Base-by-base conservation (phyloP, 2,329 filamentous ascomycete genomes). In the Aspergillus spinulosporus region DNA sequence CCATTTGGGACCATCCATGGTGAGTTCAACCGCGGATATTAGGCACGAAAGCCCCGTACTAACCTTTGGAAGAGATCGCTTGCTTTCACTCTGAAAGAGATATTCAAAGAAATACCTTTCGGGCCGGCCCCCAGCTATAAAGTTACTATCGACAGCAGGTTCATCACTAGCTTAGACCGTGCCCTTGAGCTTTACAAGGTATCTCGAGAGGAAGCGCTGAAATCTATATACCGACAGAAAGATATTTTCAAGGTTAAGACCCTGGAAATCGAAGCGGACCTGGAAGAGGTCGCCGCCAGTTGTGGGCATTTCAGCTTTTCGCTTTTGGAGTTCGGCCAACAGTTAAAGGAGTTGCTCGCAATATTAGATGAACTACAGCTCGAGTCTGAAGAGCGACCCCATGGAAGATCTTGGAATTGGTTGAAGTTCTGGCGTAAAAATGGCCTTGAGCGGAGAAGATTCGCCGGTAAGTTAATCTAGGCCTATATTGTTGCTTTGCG, bases 261-360 rank as follows among this genome's bases (percentile, higher is more conserved):
- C 0, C 82, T 90, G 51, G 88, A 88, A 59, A 82, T 93, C 6
- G 88, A 95, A 68, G 94, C 93, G 2, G 94, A 97, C 71, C 92
- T 96, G 56, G 94, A 99, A 71, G 94, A 99, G 73, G 92, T 97
- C 8, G 92, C 93, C 40, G 93, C 94, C n/a, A 95, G 92, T 55
- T 99, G 94, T 68, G 93, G 94, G 0, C 92, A 97, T 73, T 99
- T 97, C 69, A 93, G 90, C 68, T 97, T 94, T 70, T 95, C 89
- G 43, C 79, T 99, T 28, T 84, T 94, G 60, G 89, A 94, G 63
- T 93, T 97, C 68, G 92, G 91, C 0, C 90, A 96, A 68, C 92
- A 97, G 68, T 89, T 96, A 76, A 85, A 90, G 62, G 84, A 83
- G 9, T 94, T 96, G 64, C 74, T 99, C 44, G 85, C 90, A 51